Evolutionary conservation across 352 stramenopile species (phyloP), one percentile per base, ranked within the genome.

Genomic region (Phytophthora citrophthora): DNA sequence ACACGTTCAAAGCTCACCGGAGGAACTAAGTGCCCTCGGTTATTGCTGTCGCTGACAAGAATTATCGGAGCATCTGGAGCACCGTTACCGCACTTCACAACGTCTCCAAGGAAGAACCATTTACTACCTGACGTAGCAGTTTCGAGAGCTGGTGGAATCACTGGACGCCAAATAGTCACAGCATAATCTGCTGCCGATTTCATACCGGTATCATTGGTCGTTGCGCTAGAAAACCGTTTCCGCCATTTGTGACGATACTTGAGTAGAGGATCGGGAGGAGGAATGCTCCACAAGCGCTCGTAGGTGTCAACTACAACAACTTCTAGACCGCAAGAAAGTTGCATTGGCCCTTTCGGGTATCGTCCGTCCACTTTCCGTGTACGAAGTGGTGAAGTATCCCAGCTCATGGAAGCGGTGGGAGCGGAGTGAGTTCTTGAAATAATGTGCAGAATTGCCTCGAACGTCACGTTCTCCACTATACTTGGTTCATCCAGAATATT

Each of bases 221-320:
- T 4, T 1, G 41, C 32, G 23, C 54, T 48, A n/a, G 52, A 23
- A 40, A 66, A 74, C 1, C 78, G 72, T 23, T 92, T 93, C 34
- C 88, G 68, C 88, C 88, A 96, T 59, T 93, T 93, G 63, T 89
- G 88, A 18, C 85, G 82, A 54, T 90, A 89, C 47, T 89, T 85
- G 11, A 94, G 65, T 27, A 95, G 41, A 9, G 86, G 88, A 58
- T 96, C 86, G 0, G 85, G 72, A 15, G 84, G 74, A n/a, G 88
- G 86, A 12, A 96, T 76, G 56, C 85, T 91, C 86, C 88, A 96
- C 20, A 95, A 49, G 6, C 86, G 83, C 40, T 96, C 88, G 57
- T 90, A 95, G 15, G 83, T 80, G n/a, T 77, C 63, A 29, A 94
- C 80, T 6, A 94, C 72, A 34, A 93, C 61, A 41, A 75, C 86